These are phyloP conservation scores for Candida coleopterorum DNA, from an alignment of 805 yeast genomes.

Conservation along the genomic window DNA sequence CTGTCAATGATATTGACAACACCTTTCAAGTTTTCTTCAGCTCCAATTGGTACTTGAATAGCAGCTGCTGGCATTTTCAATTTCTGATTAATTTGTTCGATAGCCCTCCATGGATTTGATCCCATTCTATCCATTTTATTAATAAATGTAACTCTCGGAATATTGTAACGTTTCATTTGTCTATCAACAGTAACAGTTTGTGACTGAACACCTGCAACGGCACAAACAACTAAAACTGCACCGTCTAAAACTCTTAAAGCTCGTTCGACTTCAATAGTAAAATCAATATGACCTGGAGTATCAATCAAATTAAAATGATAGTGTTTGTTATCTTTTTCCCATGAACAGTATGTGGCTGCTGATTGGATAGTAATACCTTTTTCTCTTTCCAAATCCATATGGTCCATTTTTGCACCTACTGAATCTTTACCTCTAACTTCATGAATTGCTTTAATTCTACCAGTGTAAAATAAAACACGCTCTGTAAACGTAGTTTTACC, in stretches of 20 bases:
- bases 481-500: slow-evolving; percentile 98
- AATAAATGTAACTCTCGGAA: slow-evolving; percentile 92
- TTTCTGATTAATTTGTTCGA: slow-evolving; percentile 84
- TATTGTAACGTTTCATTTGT: slow-evolving; percentile 97
- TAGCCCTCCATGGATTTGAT: slow-evolving; percentile 92
- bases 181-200: slow-evolving; percentile 98
- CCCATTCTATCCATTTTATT: slow-evolving; percentile 99
- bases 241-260: slow-evolving; percentile 98
- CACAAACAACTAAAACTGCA: slow-evolving; percentile 97
- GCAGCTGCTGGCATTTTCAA: slow-evolving; percentile 95
- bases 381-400: slow-evolving; percentile 97
- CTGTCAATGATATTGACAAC: slow-evolving; percentile 87
- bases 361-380: slow-evolving; percentile 98
- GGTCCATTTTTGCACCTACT: slow-evolving; percentile 99
- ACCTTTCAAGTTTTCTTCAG: slow-evolving; percentile 81
- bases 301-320: slow-evolving; percentile 94
- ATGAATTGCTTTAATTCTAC: slow-evolving; percentile 93
- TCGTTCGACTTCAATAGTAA: slow-evolving; percentile 97
- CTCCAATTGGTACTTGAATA: slow-evolving; percentile 95
- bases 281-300: slow-evolving; percentile 98
- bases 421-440: slow-evolving; percentile 96
- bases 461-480: slow-evolving; percentile 93
- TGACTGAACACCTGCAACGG: slow-evolving; percentile 97
- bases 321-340: slow-evolving; percentile 68
- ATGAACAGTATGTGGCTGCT: slow-evolving; percentile 97